Base-by-base conservation (phyloP, 495 filamentous ascomycete species). In the Penicillium steckii region DNA sequence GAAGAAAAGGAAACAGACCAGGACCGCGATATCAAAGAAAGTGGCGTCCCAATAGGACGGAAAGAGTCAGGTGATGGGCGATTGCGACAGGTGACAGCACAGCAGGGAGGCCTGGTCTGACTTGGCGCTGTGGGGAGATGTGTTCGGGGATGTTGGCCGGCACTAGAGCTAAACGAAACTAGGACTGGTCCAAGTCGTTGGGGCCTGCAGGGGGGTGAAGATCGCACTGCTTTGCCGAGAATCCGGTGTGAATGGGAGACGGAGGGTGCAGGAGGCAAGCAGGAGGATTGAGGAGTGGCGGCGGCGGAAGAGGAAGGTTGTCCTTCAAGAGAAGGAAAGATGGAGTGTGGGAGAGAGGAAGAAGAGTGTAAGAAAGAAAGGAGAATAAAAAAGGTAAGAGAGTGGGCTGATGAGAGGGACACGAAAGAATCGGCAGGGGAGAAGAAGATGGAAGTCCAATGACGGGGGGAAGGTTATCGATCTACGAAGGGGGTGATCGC, bases 401-500 rank as follows among this genome's bases (percentile, higher is more conserved):
- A 3, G 9, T 23, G 43, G 44, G 40, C 13, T 22, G 19, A 45
- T 41, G 21, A 15, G 22, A 24, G 41, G n/a, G 52, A 32, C n/a
- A n/a, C n/a, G 37, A 25, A 47, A 46, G 47, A 32, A 22, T 21
- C 18, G 42, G 42, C 22, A 44, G 42, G 23, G 23, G 21, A 25
- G 42, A 44, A 29, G 42, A 27, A 8, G 25, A 29, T 44, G 13
- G 42, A 48, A 48, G n/a, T 15, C 35, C 4, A 19, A 38, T 44
- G 59, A 49, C 46, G 55, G 55, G 42, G 53, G 19, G 27, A 53
- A 60, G 44, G 53, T 68, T 66, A 66, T 66, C 62, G 62, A 66
- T 66, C 62, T 63, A 61, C 62, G 61, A 57, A 60, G 50, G 60
- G 56, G 59, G 52, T n/a, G 66, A 65, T 65, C 64, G 48, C 57